These are phyloP conservation scores for Protea cynaroides DNA, from an alignment of 164 flowering plant genomes.

Conservation along the genomic window DNA sequence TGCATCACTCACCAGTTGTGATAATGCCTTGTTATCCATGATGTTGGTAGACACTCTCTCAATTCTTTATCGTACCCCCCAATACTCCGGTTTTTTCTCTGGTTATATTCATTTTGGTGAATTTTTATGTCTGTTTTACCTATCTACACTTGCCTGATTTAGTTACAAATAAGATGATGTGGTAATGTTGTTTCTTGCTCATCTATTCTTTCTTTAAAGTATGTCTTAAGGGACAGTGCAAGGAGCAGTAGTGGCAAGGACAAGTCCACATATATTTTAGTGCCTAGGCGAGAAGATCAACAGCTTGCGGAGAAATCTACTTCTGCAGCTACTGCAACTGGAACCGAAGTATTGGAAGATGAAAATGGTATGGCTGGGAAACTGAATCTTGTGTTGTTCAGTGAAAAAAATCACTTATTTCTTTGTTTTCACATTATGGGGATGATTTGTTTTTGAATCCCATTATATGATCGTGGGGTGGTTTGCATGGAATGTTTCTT, in stretches of 20 bases:
- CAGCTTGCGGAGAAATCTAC: constrained; percentile 38
- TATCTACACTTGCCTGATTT: not conserved
- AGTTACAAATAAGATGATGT: not conserved
- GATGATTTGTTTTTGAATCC: too few relatives aligned
- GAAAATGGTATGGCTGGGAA: constrained; percentile 38
- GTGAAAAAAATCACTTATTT: too few relatives aligned
- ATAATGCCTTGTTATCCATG: too few relatives aligned
- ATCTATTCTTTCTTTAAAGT: constrained; percentile 33
- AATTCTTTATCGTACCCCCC: not conserved
- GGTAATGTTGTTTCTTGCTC: constrained; percentile 1
- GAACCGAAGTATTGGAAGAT: constrained; percentile 38
- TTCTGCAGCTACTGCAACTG: constrained; percentile 24
- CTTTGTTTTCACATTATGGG: too few relatives aligned
- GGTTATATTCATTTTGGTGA: not conserved
- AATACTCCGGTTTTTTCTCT: not conserved
- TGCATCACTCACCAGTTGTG: too few relatives aligned
- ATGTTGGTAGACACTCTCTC: too few relatives aligned
- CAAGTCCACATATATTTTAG: constrained; percentile 43
- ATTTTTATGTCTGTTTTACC: not conserved
- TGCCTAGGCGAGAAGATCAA: constrained; percentile 51
- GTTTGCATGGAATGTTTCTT: too few relatives aligned
- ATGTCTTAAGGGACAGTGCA: constrained; percentile 57
- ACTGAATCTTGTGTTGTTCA: too few relatives aligned
- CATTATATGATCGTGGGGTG: too few relatives aligned
- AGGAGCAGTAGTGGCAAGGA: constrained; percentile 51